A percentile compares a stretch with the other conserved stretches of the same genome.
phyloP scores from a whole-genome alignment of 2,329 filamentous ascomycete species.

The Xylaria sp. region DNA sequence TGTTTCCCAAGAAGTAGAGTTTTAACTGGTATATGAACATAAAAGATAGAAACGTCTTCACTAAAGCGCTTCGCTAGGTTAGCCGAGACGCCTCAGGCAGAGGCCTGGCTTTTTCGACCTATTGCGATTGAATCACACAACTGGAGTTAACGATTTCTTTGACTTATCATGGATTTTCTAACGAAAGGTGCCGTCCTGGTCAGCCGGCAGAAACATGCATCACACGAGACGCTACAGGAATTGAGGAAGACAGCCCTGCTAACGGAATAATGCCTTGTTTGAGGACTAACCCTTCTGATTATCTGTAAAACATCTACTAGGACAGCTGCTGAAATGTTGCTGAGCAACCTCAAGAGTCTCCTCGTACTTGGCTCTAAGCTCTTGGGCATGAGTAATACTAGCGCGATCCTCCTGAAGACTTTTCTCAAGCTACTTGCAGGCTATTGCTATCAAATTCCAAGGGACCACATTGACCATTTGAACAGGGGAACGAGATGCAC shows the following conservation, averaged over 20 bases:
- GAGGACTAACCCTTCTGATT: not conserved
- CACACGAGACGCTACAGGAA: not conserved
- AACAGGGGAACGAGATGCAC: not conserved
- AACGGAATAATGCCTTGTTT: not conserved
- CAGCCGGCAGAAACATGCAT: not conserved
- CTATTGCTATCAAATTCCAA: not conserved
- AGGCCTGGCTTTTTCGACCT: not conserved
- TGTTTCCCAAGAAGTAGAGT: not conserved
- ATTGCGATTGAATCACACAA: not conserved
- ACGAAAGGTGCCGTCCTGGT: not conserved
- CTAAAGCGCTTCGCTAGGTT: not conserved
- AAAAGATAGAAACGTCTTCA: not conserved
- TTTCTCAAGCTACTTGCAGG: not conserved
- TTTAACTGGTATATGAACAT: not conserved
- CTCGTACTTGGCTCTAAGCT: not conserved
- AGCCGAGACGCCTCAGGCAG: not conserved
- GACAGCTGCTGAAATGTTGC: not conserved
- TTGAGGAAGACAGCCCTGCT: not conserved
- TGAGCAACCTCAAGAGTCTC: not conserved
- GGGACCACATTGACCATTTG: conserved; percentile 1
- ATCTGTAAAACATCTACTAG: not conserved
- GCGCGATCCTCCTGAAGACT: not conserved
- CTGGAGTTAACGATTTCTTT: not conserved
- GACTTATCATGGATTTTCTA: not conserved
- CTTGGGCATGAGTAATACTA: conserved; percentile 1